These are phyloP conservation scores for Leishmania braziliensis DNA, from an alignment of 208 protist genomes.

Conservation along the genomic window DNA sequence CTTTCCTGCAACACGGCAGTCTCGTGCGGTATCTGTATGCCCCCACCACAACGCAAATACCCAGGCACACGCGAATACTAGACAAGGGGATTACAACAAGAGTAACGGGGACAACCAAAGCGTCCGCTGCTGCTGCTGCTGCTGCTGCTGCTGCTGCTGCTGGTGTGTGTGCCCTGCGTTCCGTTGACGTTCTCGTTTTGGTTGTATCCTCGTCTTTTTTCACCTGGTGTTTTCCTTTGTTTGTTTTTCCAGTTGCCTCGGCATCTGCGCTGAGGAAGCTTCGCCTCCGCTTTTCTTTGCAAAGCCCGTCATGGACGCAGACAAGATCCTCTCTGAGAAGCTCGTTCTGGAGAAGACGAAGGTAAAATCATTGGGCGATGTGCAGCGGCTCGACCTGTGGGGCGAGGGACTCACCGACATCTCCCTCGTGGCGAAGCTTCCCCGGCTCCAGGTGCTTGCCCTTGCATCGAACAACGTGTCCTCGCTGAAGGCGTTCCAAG, in stretches of 20 bases:
- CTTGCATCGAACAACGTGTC: conserved; percentile 86
- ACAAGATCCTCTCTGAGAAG: conserved; percentile 69
- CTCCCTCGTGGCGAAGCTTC: conserved; percentile 63
- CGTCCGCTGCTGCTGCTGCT: not conserved
- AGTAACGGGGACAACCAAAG: not conserved
- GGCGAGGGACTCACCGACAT: conserved; percentile 87
- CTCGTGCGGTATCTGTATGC: not conserved
- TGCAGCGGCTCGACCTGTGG: conserved; percentile 93
- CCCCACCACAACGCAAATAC: not conserved
- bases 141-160: not conserved
- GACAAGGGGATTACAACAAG: not conserved
- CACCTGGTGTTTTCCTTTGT: not conserved
- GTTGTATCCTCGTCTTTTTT: not conserved
- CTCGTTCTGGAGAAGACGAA: conserved; percentile 90
- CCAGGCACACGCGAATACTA: not conserved
- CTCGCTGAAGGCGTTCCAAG: conserved; percentile 65
- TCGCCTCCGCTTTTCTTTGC: not conserved
- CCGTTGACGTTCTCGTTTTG: not conserved
- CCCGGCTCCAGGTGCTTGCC: conserved; percentile 84
- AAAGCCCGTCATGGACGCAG: conserved; percentile 2
- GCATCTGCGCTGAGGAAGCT: not conserved
- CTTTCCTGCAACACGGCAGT: no score
- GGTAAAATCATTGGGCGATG: conserved; percentile 58
- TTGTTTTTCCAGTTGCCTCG: not conserved
- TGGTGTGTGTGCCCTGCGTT: not conserved